phyloP scores from a whole-genome alignment of 129 eudicot genomes.

The Helichrysum umbraculigerum region DNA sequence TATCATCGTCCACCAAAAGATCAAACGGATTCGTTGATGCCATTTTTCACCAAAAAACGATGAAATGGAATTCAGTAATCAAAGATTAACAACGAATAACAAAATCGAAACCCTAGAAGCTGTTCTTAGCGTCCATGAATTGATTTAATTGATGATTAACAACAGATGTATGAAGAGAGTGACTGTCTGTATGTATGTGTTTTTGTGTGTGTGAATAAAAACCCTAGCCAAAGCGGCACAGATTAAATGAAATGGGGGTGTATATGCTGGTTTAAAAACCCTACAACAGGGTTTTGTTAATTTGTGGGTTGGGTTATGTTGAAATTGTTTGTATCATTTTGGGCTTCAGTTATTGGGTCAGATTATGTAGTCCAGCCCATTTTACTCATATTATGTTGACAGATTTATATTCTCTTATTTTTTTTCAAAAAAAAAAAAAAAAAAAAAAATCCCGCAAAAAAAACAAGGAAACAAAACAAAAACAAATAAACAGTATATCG shows the following conservation, averaged over 20 bases:
- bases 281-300: slow-evolving; percentile 16
- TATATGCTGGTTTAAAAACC: slow-evolving; percentile 44
- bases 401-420: too few relatives aligned
- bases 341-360: not conserved
- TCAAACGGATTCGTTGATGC: slow-evolving; percentile 68
- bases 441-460: too few relatives aligned
- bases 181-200: not conserved
- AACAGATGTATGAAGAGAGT: not conserved
- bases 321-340: not conserved
- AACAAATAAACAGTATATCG: too few relatives aligned
- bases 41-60: slow-evolving; percentile 41
- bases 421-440: too few relatives aligned
- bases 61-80: not conserved
- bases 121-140: slow-evolving; percentile 24
- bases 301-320: not conserved
- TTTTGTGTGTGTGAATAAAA: not conserved
- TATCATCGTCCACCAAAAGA: slow-evolving; percentile 67
- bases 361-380: not conserved
- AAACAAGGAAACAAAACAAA: too few relatives aligned
- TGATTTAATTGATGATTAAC: not conserved
- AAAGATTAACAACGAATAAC: not conserved
- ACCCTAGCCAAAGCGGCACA: slow-evolving; percentile 31
- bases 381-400: too few relatives aligned
- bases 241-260: slow-evolving; percentile 14
- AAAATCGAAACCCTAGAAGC: slow-evolving; percentile 11